Evolutionary conservation across 345 rosid species (phyloP), one percentile per base, ranked within the genome.

Genomic region (Syzygium jambos): DNA sequence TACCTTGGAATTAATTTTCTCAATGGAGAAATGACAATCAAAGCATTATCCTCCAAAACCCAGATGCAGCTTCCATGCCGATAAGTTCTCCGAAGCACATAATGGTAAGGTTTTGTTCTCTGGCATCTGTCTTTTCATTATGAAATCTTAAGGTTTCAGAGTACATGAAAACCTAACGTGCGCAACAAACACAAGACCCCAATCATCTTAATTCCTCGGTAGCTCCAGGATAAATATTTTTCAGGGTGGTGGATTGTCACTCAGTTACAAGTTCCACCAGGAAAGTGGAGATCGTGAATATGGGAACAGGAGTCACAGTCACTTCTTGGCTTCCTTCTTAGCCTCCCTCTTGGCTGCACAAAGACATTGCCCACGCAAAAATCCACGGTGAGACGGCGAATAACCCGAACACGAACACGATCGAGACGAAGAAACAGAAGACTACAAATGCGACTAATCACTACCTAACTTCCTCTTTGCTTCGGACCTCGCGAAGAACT

Each of bases 401-500:
- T 38, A 73, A 41, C 49, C 49, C 0, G 27, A 38, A 34, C 21
- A 73, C 14, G 14, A 73, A 34, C 25, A 17, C 4, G 25, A 9
- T 68, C 46, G 7, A 38, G 80, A 73, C 5, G 80, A 38, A 38
- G 16, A n/a, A 51, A n/a, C 85, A 51, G 41, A 52, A 14, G 54
- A 34, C 6, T 16, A 22, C 7, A 11, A 23, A n/a, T 17, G 49
- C 51, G 5, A 21, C 23, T 43, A 15, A 14, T 43, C 8, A 41
- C 19, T 88, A 92, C 94, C 95, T 80, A 88, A 56, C 86, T 90
- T 92, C 88, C 94, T 92, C 90, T 89, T 93, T 21, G 95, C 96
- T 86, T 94, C 96, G 25, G 96, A 94, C 90, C 87, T 92, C 12
- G 92, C 95, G 65, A 94, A 94, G 87, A 91, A 94, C 30, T 94